These are phyloP conservation scores for Clathrospora elynae DNA, from an alignment of 2,329 filamentous ascomycete species.

Conservation along the genomic window DNA sequence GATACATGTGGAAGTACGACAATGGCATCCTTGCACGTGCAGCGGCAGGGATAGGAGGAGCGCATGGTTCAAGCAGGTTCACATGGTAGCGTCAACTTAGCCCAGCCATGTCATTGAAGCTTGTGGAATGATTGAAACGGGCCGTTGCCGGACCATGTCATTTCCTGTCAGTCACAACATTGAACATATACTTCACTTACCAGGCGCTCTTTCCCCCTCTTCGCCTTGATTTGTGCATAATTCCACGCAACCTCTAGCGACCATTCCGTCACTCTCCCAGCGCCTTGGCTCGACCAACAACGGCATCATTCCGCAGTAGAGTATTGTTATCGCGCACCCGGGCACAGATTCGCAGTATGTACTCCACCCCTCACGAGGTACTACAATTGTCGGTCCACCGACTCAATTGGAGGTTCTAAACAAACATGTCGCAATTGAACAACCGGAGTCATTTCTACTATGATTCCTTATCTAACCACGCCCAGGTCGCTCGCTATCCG, in stretches of 20 bases:
- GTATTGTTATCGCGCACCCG: conserved; percentile 11
- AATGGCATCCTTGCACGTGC: conserved; percentile 9
- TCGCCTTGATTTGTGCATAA: conserved; percentile 1
- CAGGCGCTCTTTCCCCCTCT: conserved; percentile 9
- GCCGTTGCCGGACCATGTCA: conserved; percentile 13
- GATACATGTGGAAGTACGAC: too few species aligned
- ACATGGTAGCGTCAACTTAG: conserved; percentile 13
- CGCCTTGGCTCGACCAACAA: conserved; percentile 6
- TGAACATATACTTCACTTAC: conserved; percentile 5
- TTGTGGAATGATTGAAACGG: conserved; percentile 1
- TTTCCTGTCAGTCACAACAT: conserved; percentile 4
- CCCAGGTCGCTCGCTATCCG: conserved; percentile 16
- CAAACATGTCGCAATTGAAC: conserved; percentile 2
- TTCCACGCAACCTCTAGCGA: conserved; percentile 1
- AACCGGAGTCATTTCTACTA: conserved; percentile 5
- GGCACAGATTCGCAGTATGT: conserved; percentile 20
- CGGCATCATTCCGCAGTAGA: conserved; percentile 6
- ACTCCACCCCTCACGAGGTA: conserved; percentile 9
- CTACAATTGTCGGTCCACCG: conserved; percentile 8
- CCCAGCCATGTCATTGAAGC: too few species aligned
- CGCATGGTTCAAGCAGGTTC: too few species aligned
- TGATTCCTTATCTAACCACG: conserved; percentile 21
- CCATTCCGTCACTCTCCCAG: conserved; percentile 13
- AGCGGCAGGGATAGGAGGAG: background rate
- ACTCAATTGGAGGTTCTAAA: conserved; percentile 2